Conservation (phyloP, 108 stramenopile species). For the Cyclotella cryptica region DNA sequence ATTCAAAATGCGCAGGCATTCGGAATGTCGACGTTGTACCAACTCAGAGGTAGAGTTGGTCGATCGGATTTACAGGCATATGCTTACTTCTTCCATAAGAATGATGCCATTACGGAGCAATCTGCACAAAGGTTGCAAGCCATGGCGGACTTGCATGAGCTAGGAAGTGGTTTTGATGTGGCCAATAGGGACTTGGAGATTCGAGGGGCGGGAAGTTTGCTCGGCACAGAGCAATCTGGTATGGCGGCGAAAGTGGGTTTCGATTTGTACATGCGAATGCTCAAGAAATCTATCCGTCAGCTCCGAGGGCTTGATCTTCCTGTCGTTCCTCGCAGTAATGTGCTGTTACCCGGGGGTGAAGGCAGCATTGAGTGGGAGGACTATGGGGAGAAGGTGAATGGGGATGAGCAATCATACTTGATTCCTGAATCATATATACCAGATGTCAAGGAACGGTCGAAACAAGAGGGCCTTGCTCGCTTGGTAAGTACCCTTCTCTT, state of each 20-base stretch:
- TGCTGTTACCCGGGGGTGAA: conserved; percentile 71
- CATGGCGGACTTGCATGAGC: conserved; percentile 85
- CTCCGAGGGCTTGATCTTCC: conserved; percentile 84
- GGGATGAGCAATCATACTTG: conserved; percentile 50
- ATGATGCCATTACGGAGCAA: conserved; percentile 73
- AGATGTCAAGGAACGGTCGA: conserved; percentile 58
- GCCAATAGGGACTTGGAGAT: conserved; percentile 95
- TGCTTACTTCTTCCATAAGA: conserved; percentile 87
- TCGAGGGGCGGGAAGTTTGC: conserved; percentile 90
- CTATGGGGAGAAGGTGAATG: conserved; percentile 14
- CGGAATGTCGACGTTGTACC: conserved; percentile 95
- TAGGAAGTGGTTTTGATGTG: conserved; percentile 92
- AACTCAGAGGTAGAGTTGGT: conserved; percentile 94
- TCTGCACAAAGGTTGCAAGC: conserved; percentile 86
- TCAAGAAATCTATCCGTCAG: conserved; percentile 89
- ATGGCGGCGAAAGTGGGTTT: conserved; percentile 93
- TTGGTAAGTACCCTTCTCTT: conserved; percentile 22
- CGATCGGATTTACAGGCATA: conserved; percentile 89
- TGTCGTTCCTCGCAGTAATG: conserved; percentile 77
- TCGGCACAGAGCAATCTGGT: conserved; percentile 94
- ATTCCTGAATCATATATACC: conserved; percentile 74
- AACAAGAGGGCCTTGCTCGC: conserved; percentile 72
- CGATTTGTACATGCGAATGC: conserved; percentile 96
- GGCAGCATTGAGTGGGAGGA: conserved; percentile 69
- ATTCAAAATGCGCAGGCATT: conserved; percentile 92